Conservation (phyloP, 2,329 filamentous ascomycete species). For the Sporothrix humicola region DNA sequence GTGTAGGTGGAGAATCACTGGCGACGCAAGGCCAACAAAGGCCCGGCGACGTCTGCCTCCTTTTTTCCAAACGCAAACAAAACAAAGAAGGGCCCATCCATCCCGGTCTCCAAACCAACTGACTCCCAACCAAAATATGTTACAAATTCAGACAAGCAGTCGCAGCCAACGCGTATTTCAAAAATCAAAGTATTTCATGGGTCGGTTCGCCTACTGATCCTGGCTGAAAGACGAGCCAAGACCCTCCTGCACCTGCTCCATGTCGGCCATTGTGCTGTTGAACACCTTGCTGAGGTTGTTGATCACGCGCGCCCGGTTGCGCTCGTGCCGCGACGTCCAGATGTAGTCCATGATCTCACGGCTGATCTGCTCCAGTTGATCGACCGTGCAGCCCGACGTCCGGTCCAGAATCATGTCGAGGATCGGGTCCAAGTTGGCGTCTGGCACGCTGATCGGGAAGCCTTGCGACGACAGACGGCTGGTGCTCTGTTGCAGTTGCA, state of each 20-base stretch:
- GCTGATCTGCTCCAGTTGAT: conserved; percentile 94
- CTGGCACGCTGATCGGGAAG: conserved; percentile 53
- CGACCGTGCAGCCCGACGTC: conserved; percentile 81
- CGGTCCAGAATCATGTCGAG: conserved; percentile 67
- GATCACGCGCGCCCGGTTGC: conserved; percentile 77
- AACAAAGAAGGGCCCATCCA: background rate
- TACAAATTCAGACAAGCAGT: background rate
- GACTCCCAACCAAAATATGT: background rate
- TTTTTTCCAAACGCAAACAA: background rate
- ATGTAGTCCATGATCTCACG: conserved; percentile 88
- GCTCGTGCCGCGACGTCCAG: conserved; percentile 79
- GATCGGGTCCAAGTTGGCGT: conserved; percentile 61
- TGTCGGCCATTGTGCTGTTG: conserved; percentile 74
- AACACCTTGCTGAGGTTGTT: conserved; percentile 68
- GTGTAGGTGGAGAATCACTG: background rate
- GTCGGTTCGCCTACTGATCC: conserved; percentile 34
- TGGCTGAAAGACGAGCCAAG: conserved; percentile 53
- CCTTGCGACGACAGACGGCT: conserved; percentile 53
- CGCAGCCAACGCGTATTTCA: background rate
- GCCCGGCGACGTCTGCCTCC: background rate
- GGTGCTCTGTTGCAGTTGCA: conserved; percentile 42
- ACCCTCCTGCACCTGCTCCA: conserved; percentile 61
- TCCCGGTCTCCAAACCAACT: background rate
- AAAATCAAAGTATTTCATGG: background rate
- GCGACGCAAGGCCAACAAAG: background rate